Percentiles rank a stretch among this genome's conserved stretches.
Conservation (phyloP, 345 rosid species). For the Euphorbia peplus region DNA sequence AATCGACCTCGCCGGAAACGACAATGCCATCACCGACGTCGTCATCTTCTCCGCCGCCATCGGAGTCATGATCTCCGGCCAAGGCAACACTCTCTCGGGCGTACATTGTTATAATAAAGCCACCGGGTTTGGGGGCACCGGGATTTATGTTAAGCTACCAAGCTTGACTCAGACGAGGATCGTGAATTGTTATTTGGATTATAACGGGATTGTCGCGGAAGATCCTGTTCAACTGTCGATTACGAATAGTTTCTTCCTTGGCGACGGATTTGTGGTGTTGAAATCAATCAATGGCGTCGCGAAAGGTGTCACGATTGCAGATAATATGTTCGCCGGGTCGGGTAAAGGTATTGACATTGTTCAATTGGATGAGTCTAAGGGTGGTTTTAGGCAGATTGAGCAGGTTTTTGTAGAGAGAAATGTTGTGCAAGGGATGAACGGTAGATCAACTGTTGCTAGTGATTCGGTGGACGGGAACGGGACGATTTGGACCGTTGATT, state of each 20-base stretch:
- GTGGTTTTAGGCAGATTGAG: constrained; percentile 43
- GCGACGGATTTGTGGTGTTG: constrained; percentile 49
- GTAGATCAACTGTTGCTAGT: constrained; percentile 59
- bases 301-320: constrained; percentile 61
- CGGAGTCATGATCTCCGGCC: constrained; percentile 72
- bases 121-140: constrained; percentile 85
- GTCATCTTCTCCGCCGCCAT: constrained; percentile 74
- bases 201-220: constrained; percentile 76
- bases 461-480: constrained; percentile 56
- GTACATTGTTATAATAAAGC: constrained; percentile 95
- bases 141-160: constrained; percentile 70
- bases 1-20: constrained; percentile 69
- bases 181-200: constrained; percentile 78
- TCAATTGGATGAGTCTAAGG: constrained; percentile 54
- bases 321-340: constrained; percentile 80
- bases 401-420: constrained; percentile 76
- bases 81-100: constrained; percentile 67
- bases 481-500: constrained; percentile 71
- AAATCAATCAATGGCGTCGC: constrained; percentile 61
- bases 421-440: constrained; percentile 60
- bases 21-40: constrained; percentile 78
- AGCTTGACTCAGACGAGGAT: constrained; percentile 72
- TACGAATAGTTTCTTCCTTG: constrained; percentile 68
- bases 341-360: constrained; percentile 52
- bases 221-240: constrained; percentile 78